Base-by-base conservation (phyloP, 208 protist genomes). In the Porcisia hertigi region DNA sequence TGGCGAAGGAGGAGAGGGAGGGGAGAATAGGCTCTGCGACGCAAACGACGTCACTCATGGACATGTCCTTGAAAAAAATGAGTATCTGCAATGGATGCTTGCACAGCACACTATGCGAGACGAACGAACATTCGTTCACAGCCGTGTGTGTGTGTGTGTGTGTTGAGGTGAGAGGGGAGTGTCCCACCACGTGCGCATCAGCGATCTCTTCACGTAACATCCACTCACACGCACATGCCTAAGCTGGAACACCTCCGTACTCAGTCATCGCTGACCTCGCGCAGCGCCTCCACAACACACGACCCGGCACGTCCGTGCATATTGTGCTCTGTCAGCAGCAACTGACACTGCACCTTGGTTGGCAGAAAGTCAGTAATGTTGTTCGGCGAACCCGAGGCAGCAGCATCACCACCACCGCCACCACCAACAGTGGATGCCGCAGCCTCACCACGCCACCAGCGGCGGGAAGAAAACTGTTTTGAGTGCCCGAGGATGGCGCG, bases 271-370 rank as follows among this genome's bases (percentile, higher is more conserved):
- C 47, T 75, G 36, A 78, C 58, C n/a, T 82, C 78, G 18, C 63
- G 75, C 43, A 89, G 81, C 67, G 84, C 73, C 65, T 85, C 83
- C 71, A 79, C 59, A 72, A 93, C 71, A 47, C 81, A 76, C 45
- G 78, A 49, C 34, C 90, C 90, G 18, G 87, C 49, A 11, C 77
- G 62, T 2, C 90, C 88, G 63, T 82, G 69, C 76, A 87, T 76
- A 76, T 92, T 83, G 58, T 88, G 80, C 78, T 91, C 88, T n/a
- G 88, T 92, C 59, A 95, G 43, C 34, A 93, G 74, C 41, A 92
- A 75, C 25, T 73, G 71, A 9, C 77, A 74, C 53, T 74, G 16
- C 20, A 83, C 75, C 72, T 82, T 84, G 55, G n/a, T 41, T 64
- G 59, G 71, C 20, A 34, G 79, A 57, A 70, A 76, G 41, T 34